Percentiles rank a stretch among this genome's conserved stretches.
Evolutionary conservation across 768 basidiomycete species (phyloP).

Genomic region (Russula olivacea): DNA sequence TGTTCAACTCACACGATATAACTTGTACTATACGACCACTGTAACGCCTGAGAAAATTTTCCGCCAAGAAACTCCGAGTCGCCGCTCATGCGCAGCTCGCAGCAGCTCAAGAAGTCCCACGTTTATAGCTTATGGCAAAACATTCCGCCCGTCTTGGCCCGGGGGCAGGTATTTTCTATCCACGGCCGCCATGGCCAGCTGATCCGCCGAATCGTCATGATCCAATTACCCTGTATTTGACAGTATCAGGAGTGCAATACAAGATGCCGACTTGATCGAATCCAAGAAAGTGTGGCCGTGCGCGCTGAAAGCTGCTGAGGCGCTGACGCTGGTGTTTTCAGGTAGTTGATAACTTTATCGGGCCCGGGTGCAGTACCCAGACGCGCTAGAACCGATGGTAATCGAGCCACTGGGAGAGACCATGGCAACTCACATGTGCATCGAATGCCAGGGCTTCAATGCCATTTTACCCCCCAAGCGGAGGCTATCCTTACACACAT

Average conservation of each 20-base stretch:
- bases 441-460: neutral
- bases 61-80: too few species aligned
- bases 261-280: neutral
- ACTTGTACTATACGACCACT: too few species aligned
- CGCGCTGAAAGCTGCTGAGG: neutral
- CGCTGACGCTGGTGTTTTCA: conserved; percentile 17
- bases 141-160: too few species aligned
- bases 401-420: neutral
- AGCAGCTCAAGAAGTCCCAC: too few species aligned
- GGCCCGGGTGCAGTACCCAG: neutral
- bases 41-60: too few species aligned
- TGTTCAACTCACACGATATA: too few species aligned
- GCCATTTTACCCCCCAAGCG: neutral
- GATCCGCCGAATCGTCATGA: too few species aligned
- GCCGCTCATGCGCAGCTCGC: too few species aligned
- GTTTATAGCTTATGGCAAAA: too few species aligned
- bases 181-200: too few species aligned
- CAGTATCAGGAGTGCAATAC: neutral
- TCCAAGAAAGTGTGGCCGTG: neutral
- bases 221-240: too few species aligned
- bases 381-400: neutral
- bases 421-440: conserved; percentile 12
- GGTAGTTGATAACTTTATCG: conserved; percentile 28
- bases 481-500: neutral
- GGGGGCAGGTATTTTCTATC: too few species aligned